Conservation (phyloP, 176 grass and related monocot genomes). For the Oryza coarctata region DNA sequence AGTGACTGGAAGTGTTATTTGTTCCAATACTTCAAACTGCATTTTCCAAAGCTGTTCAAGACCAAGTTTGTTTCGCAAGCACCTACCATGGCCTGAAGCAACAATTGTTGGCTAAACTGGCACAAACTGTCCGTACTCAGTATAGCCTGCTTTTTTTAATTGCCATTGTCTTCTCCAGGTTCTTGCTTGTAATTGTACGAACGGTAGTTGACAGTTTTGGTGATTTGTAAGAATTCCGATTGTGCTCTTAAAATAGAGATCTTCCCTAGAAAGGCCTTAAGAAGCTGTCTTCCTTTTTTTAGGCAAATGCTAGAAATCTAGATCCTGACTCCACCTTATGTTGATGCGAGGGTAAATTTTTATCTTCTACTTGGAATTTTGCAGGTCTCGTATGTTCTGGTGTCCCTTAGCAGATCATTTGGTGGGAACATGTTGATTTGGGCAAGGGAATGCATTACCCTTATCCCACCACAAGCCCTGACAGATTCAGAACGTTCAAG, state of each 20-base stretch:
- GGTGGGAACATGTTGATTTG: conserved; percentile 70
- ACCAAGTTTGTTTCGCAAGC: neutral
- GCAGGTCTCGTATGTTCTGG: conserved; percentile 85
- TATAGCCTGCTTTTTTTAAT: neutral
- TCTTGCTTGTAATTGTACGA: neutral
- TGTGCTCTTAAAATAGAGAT: conserved; percentile 1
- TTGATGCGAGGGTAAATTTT: conserved; percentile 5
- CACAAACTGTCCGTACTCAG: neutral
- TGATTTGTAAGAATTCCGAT: neutral
- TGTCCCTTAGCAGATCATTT: conserved; percentile 77
- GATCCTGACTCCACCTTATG: neutral
- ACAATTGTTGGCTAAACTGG: neutral
- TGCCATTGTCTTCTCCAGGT: neutral
- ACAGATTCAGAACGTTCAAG: conserved; percentile 76
- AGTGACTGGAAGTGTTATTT: neutral
- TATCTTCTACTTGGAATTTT: conserved; percentile 22
- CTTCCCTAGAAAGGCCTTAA: neutral
- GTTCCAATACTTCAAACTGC: neutral
- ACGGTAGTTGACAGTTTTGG: neutral
- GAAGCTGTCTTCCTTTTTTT: neutral
- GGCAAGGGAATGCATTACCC: conserved; percentile 72
- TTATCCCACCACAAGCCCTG: conserved; percentile 74
- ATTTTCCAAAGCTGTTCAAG: neutral
- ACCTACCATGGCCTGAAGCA: neutral
- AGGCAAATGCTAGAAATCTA: neutral